Evolutionary conservation across 805 yeast species (phyloP).

Genomic region (Candida endomychidarum): DNA sequence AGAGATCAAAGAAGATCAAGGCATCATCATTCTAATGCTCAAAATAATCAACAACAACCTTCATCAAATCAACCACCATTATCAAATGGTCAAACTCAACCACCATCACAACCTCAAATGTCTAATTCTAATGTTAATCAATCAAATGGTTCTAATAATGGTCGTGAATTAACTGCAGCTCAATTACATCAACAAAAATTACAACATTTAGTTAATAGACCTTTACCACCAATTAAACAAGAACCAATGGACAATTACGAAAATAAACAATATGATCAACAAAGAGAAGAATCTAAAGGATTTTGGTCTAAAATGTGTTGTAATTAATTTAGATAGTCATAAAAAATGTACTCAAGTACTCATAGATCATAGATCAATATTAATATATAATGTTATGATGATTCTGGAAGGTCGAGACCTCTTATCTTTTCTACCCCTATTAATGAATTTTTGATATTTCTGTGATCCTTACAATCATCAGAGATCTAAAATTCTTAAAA

Average conservation of each 20-base stretch:
- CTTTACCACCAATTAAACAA: constrained; percentile 48
- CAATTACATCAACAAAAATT: constrained; percentile 49
- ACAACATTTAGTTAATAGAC: constrained; percentile 48
- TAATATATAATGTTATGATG: constrained; percentile 9
- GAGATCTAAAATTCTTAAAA: too few species aligned
- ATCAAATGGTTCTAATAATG: constrained; percentile 2
- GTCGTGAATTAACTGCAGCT: constrained; percentile 40
- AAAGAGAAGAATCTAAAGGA: constrained; percentile 41
- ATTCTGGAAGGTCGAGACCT: too few species aligned
- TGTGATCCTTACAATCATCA: too few species aligned
- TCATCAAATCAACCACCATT: constrained; percentile 15
- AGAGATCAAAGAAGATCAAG: constrained; percentile 46
- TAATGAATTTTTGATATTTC: too few species aligned
- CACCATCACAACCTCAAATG: neutral
- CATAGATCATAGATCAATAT: constrained; percentile 5
- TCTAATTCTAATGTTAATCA: constrained; percentile 4
- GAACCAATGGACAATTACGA: constrained; percentile 20
- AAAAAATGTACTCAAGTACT: too few species aligned
- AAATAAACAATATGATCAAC: constrained; percentile 37
- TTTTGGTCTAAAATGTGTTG: constrained; percentile 46
- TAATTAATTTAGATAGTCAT: constrained; percentile 29
- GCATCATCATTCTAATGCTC: constrained; percentile 27
- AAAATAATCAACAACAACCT: constrained; percentile 16
- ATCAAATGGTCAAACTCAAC: constrained; percentile 1
- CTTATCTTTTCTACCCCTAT: too few species aligned